Percentiles rank a stretch among this genome's conserved stretches.
Evolutionary conservation across 371 early-diverging fungal species (phyloP).

Genomic region (Umbelopsis sp.): DNA sequence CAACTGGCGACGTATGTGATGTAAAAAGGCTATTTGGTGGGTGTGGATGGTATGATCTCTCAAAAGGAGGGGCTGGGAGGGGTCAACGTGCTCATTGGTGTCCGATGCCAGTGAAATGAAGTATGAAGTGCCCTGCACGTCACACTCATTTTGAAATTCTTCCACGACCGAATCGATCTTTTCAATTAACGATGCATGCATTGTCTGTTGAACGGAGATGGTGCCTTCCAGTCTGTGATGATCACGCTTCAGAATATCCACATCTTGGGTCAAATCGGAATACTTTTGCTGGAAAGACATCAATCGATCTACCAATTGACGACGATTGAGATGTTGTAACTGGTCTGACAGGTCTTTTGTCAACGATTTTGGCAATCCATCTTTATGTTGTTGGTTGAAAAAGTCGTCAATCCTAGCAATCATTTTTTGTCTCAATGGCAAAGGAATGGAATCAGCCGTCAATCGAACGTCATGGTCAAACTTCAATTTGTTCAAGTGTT

Average conservation of each 20-base stretch:
- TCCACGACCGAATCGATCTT: background rate
- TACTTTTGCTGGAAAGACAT: background rate
- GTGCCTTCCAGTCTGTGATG: background rate
- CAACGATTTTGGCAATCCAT: background rate
- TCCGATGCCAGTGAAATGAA: background rate
- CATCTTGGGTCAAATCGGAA: conserved; percentile 6
- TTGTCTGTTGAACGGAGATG: conserved; percentile 6
- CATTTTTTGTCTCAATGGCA: background rate
- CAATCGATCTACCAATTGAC: background rate
- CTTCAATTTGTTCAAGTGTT: background rate
- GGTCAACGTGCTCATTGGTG: background rate
- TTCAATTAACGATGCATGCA: conserved; percentile 13
- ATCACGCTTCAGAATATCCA: background rate
- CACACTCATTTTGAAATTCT: background rate
- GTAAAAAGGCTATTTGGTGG: conserved; percentile 9
- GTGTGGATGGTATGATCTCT: background rate
- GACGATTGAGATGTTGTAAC: background rate
- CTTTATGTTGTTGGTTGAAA: background rate
- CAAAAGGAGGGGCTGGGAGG: background rate
- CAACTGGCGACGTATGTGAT: background rate
- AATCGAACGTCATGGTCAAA: background rate
- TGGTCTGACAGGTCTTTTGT: background rate
- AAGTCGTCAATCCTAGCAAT: conserved; percentile 5
- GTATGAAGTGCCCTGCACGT: background rate
- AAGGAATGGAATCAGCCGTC: background rate